Percentiles rank a stretch among this genome's conserved stretches.
Evolutionary conservation across 2,329 filamentous ascomycete genomes (phyloP).

Genomic region (Aspergillus ustus): DNA sequence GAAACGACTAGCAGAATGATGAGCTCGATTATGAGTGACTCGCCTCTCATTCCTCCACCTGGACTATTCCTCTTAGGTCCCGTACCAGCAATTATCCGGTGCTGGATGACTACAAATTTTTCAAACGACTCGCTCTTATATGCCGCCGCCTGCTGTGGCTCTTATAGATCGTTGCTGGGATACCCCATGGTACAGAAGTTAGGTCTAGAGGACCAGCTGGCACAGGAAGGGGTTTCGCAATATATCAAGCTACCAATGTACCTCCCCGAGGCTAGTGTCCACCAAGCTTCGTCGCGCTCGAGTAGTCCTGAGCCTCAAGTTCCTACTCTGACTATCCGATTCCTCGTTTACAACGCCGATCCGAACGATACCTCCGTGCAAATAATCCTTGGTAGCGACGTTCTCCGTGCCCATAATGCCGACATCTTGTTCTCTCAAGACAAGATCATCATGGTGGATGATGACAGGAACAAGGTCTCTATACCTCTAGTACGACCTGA

Average conservation of each 20-base stretch:
- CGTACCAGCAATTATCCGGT: slow-evolving; percentile 91
- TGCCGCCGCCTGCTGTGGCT: slow-evolving; percentile 89
- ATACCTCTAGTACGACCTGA: slow-evolving; percentile 93
- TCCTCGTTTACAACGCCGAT: slow-evolving; percentile 68
- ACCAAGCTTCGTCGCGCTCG: slow-evolving; percentile 70
- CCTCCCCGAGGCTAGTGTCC: slow-evolving; percentile 86
- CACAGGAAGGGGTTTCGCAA: slow-evolving; percentile 67
- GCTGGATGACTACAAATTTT: slow-evolving; percentile 90
- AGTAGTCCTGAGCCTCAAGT: slow-evolving; percentile 76
- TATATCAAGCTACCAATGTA: slow-evolving; percentile 81
- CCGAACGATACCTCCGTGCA: slow-evolving; percentile 67
- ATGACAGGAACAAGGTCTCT: slow-evolving; percentile 82
- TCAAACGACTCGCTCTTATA: slow-evolving; percentile 88
- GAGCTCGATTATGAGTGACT: slow-evolving; percentile 67
- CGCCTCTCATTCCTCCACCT: slow-evolving; percentile 77
- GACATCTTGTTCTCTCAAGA: slow-evolving; percentile 93
- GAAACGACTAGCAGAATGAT: slow-evolving; percentile 70
- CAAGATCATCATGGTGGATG: slow-evolving; percentile 82
- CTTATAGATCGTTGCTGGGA: slow-evolving; percentile 83
- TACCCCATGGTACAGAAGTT: slow-evolving; percentile 75
- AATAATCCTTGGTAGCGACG: slow-evolving; percentile 88
- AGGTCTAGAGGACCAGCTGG: slow-evolving; percentile 69
- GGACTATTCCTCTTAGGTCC: slow-evolving; percentile 84
- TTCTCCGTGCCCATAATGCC: slow-evolving; percentile 81
- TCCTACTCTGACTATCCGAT: slow-evolving; percentile 78